Evolutionary conservation across 148 eudicot genomes (phyloP).

Genomic region (Vaccinium myrtillus): DNA sequence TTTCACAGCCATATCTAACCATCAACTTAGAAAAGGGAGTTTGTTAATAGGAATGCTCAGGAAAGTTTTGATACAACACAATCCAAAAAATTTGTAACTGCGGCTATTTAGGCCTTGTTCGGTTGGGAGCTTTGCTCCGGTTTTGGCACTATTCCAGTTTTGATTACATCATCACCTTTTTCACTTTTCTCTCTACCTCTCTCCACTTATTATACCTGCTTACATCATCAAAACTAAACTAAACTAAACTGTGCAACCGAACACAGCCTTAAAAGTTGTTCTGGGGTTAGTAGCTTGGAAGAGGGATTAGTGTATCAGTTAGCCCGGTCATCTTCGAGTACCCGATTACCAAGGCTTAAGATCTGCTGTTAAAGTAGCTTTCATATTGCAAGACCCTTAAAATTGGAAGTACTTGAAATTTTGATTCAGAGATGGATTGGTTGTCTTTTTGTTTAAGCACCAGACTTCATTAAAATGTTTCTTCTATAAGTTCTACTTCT

Average conservation of each 20-base stretch:
- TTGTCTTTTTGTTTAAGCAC: background rate
- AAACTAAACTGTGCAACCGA: no score
- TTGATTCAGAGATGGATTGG: background rate
- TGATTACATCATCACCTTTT: no score
- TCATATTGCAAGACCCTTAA: background rate
- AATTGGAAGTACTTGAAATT: slow-evolving; percentile 4
- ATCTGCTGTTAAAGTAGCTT: slow-evolving; percentile 11
- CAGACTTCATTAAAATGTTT: background rate
- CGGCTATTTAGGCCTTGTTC: no score
- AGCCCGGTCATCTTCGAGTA: no score
- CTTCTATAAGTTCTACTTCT: no score
- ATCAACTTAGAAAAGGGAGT: background rate
- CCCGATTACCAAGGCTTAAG: no score
- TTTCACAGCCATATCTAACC: slow-evolving; percentile 9
- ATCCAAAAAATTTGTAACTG: background rate
- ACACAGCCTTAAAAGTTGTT: background rate
- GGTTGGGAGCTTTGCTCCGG: no score
- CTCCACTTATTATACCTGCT: no score
- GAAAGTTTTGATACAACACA: slow-evolving; percentile 1
- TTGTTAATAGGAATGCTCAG: background rate
- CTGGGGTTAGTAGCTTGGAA: background rate
- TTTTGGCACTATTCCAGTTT: no score
- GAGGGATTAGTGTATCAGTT: background rate
- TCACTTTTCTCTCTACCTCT: no score
- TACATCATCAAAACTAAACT: no score